Evolutionary conservation across 768 basidiomycete genomes (phyloP).

Genomic region (Termitomyces sp.): DNA sequence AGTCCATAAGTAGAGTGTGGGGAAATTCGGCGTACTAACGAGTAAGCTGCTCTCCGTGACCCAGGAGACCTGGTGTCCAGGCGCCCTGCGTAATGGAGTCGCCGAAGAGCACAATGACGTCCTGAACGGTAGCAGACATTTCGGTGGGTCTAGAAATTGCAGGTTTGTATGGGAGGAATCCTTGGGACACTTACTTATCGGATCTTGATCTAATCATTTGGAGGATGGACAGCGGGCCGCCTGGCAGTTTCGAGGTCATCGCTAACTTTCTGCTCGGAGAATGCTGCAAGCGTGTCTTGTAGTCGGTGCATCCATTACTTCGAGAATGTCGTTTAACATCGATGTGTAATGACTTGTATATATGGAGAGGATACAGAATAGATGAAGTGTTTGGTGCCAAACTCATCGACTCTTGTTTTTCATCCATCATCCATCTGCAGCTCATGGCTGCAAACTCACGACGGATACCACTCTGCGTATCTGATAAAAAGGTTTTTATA

Average conservation of each 20-base stretch:
- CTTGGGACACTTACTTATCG: not conserved
- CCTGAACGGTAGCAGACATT: slow-evolving; percentile 58
- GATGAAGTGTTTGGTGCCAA: no score
- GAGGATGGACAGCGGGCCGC: not conserved
- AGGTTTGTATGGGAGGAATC: not conserved
- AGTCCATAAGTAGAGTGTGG: not conserved
- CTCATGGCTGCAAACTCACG: slow-evolving; percentile 19
- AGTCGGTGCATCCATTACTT: not conserved
- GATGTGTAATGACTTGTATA: not conserved
- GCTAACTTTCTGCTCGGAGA: no score
- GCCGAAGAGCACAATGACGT: slow-evolving; percentile 71
- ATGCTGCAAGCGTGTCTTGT: not conserved
- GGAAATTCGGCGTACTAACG: slow-evolving; percentile 33
- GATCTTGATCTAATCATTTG: not conserved
- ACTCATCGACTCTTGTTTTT: not conserved
- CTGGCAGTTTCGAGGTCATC: not conserved
- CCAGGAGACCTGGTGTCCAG: slow-evolving; percentile 47
- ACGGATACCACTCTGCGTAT: slow-evolving; percentile 60
- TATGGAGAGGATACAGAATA: no score
- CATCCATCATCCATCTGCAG: not conserved
- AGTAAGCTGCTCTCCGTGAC: slow-evolving; percentile 64
- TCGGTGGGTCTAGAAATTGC: slow-evolving; percentile 3
- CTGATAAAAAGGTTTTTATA: slow-evolving; percentile 78
- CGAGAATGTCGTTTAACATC: not conserved
- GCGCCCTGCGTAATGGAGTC: slow-evolving; percentile 76